Evolutionary conservation across 495 filamentous ascomycete species (phyloP).

Genomic region (Arthonia radiata): DNA sequence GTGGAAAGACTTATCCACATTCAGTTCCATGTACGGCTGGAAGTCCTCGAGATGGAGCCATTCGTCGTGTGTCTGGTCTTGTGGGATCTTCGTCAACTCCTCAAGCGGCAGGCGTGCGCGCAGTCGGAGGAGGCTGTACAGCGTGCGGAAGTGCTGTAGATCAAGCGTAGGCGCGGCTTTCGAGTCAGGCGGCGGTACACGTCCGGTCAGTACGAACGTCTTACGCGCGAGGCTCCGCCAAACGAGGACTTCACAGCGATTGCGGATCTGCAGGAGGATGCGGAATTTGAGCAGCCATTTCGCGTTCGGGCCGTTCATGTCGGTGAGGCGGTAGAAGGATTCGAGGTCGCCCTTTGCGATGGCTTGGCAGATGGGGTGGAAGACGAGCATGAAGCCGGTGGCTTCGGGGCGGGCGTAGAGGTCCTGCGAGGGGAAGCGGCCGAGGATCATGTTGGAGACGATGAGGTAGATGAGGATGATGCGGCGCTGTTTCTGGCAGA

Average conservation of each 20-base stretch:
- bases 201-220: constrained; percentile 40
- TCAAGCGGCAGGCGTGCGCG: constrained; percentile 8
- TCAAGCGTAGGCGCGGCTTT: constrained; percentile 30
- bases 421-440: constrained; percentile 46
- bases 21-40: no score
- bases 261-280: constrained; percentile 43
- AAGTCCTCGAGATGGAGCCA: constrained; percentile 17
- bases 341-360: constrained; percentile 58
- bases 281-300: constrained; percentile 57
- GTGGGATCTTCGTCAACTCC: constrained; percentile 6
- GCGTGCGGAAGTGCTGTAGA: constrained; percentile 25
- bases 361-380: constrained; percentile 46
- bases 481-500: constrained; percentile 43
- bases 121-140: constrained; percentile 14
- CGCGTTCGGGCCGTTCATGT: constrained; percentile 20
- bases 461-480: constrained; percentile 70
- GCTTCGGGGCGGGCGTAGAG: constrained; percentile 53
- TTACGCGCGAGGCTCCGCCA: constrained; percentile 66
- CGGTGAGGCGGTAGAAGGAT: constrained; percentile 43
- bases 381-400: constrained; percentile 38
- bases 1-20: no score
- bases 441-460: constrained; percentile 58
- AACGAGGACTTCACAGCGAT: constrained; percentile 52
- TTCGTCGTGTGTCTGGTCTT: constrained; percentile 7
- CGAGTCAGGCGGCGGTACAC: constrained; percentile 20